Evolutionary conservation across 139 green algal species (phyloP).

Genomic region (Axilococcus clingmanii): DNA sequence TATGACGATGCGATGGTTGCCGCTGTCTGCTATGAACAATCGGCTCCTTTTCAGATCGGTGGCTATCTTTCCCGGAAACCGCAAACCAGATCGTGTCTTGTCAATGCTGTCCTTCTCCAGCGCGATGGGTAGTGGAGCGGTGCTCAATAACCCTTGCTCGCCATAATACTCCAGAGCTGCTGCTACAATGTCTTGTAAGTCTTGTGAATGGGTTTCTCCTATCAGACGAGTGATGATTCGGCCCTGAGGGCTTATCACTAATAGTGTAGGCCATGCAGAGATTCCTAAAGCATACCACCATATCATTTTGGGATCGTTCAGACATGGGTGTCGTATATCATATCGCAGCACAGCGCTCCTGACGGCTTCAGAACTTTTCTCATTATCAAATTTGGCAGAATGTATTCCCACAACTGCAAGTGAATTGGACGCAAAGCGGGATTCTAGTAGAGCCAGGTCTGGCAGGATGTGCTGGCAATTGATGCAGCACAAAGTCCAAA

Average conservation of each 20-base stretch:
- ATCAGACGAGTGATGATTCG: conserved; percentile 41
- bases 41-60: conserved; percentile 37
- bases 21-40: conserved; percentile 68
- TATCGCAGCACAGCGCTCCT: conserved; percentile 49
- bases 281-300: conserved; percentile 62
- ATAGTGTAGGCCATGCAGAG: conserved; percentile 57
- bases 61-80: conserved; percentile 62
- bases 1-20: conserved; percentile 69
- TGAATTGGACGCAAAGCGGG: conserved; percentile 43
- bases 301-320: conserved; percentile 62
- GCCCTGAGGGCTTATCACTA: conserved; percentile 41
- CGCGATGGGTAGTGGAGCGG: conserved; percentile 38
- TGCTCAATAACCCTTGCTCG: conserved; percentile 39
- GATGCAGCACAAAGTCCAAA: conserved; percentile 87
- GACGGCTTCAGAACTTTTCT: conserved; percentile 49
- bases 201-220: conserved; percentile 54
- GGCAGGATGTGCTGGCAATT: conserved; percentile 83
- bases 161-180: conserved; percentile 62
- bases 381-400: conserved; percentile 79
- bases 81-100: conserved; percentile 26
- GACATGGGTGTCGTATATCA: conserved; percentile 58
- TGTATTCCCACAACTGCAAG: conserved; percentile 70
- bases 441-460: conserved; percentile 58
- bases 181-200: conserved; percentile 59
- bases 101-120: conserved; percentile 55